Conservation (phyloP, 345 rosid genomes). For the Rhizophora apiculata region DNA sequence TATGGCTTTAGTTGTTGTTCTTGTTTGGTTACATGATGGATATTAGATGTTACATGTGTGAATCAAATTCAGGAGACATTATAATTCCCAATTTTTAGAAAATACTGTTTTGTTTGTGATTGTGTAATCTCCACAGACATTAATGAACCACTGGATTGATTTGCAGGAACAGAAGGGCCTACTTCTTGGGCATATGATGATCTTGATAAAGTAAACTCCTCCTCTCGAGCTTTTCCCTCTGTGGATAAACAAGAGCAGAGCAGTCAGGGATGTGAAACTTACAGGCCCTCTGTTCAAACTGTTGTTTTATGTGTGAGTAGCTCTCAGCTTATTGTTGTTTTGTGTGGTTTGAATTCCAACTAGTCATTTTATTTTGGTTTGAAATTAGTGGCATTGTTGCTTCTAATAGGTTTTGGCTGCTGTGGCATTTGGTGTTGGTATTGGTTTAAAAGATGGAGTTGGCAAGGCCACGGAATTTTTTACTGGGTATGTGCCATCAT, state of each 20-base stretch:
- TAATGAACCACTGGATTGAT: slow-evolving; percentile 17
- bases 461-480: slow-evolving; percentile 89
- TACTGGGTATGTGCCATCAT: slow-evolving; percentile 56
- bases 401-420: slow-evolving; percentile 60
- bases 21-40: too few relatives aligned
- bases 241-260: slow-evolving; percentile 31
- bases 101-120: too few relatives aligned
- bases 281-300: slow-evolving; percentile 56
- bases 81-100: too few relatives aligned
- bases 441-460: slow-evolving; percentile 71
- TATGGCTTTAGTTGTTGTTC: too few relatives aligned
- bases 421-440: slow-evolving; percentile 73
- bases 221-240: slow-evolving; percentile 15
- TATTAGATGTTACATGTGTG: too few relatives aligned
- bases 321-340: slow-evolving; percentile 6
- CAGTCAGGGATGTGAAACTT: slow-evolving; percentile 34
- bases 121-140: too few relatives aligned
- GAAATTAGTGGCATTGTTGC: slow-evolving; percentile 13
- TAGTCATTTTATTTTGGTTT: slow-evolving; percentile 13
- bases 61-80: too few relatives aligned
- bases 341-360: slow-evolving; percentile 3
- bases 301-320: slow-evolving; percentile 80
- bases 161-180: slow-evolving; percentile 46
- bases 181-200: slow-evolving; percentile 30
- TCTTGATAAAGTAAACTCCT: slow-evolving; percentile 16